phyloP scores from a whole-genome alignment of 2,329 filamentous ascomycete species.

The Venturia effusa region DNA sequence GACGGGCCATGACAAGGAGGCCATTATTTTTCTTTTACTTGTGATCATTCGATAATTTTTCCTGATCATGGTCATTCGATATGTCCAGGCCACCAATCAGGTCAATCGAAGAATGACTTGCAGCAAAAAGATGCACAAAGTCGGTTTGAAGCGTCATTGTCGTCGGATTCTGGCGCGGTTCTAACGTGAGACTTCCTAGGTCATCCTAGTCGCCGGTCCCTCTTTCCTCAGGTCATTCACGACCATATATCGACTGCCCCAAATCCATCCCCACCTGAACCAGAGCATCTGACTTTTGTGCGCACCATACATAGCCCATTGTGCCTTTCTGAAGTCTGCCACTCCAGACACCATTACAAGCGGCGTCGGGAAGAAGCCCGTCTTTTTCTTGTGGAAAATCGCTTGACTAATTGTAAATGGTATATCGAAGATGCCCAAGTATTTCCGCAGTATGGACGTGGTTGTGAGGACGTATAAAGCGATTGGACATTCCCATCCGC shows the following conservation, averaged over 20 bases:
- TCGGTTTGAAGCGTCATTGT: too few species aligned
- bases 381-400: slow-evolving; percentile 37
- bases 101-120: not conserved
- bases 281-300: slow-evolving; percentile 97
- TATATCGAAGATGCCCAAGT: slow-evolving; percentile 64
- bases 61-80: not conserved
- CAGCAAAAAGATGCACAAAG: not conserved
- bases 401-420: slow-evolving; percentile 56
- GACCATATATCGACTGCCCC: slow-evolving; percentile 84
- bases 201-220: not conserved
- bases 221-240: slow-evolving; percentile 70
- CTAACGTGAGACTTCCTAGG: not conserved
- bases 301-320: slow-evolving; percentile 77
- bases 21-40: too few species aligned
- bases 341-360: slow-evolving; percentile 65
- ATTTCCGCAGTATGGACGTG: slow-evolving; percentile 68
- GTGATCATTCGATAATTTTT: not conserved
- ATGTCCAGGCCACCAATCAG: not conserved
- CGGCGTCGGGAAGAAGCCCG: slow-evolving; percentile 41
- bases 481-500: slow-evolving; percentile 61
- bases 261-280: slow-evolving; percentile 96
- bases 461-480: slow-evolving; percentile 76
- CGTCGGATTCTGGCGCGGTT: too few species aligned
- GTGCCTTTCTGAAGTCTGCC: slow-evolving; percentile 53
- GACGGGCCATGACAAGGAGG: too few species aligned